Percentiles rank a stretch among this genome's conserved stretches.
Conservation (phyloP, 2,329 filamentous ascomycete genomes). For the Pseudocercospora ulei region DNA sequence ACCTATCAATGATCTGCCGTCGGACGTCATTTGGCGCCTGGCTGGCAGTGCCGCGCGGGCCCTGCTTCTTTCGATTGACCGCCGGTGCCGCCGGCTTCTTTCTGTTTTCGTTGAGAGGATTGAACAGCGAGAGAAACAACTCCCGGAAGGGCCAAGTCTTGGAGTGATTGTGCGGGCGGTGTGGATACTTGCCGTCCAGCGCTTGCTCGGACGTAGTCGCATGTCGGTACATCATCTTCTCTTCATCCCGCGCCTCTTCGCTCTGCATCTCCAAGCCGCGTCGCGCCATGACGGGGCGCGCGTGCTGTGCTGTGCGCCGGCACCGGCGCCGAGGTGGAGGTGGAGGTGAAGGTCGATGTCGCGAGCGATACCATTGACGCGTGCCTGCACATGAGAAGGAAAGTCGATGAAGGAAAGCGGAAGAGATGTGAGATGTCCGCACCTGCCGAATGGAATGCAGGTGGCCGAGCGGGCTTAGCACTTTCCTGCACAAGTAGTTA, state of each 20-base stretch:
- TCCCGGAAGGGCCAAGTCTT: slow-evolving; percentile 74
- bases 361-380: neutral
- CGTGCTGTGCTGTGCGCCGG: too few relatives aligned
- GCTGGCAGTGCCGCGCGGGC: slow-evolving; percentile 45
- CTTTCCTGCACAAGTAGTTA: too few relatives aligned
- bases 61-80: slow-evolving; percentile 49
- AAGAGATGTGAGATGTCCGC: neutral
- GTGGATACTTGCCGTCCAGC: slow-evolving; percentile 57
- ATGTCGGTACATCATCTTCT: slow-evolving; percentile 43
- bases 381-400: neutral
- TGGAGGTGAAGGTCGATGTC: neutral
- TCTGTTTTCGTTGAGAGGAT: slow-evolving; percentile 67
- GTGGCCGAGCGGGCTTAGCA: neutral
- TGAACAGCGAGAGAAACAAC: slow-evolving; percentile 68
- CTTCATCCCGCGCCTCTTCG: slow-evolving; percentile 40
- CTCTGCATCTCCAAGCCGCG: slow-evolving; percentile 35
- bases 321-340: neutral
- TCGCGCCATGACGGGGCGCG: slow-evolving; percentile 1
- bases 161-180: slow-evolving; percentile 69
- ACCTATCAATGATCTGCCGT: slow-evolving; percentile 70
- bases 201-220: slow-evolving; percentile 39
- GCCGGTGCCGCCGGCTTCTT: slow-evolving; percentile 54
- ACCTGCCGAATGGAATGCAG: slow-evolving; percentile 1
- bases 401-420: neutral
- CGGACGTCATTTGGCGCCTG: slow-evolving; percentile 62